Evolutionary conservation across 2,329 filamentous ascomycete species (phyloP), one percentile per base, ranked within the genome.

Genomic region (Lachnellula occidentalis): DNA sequence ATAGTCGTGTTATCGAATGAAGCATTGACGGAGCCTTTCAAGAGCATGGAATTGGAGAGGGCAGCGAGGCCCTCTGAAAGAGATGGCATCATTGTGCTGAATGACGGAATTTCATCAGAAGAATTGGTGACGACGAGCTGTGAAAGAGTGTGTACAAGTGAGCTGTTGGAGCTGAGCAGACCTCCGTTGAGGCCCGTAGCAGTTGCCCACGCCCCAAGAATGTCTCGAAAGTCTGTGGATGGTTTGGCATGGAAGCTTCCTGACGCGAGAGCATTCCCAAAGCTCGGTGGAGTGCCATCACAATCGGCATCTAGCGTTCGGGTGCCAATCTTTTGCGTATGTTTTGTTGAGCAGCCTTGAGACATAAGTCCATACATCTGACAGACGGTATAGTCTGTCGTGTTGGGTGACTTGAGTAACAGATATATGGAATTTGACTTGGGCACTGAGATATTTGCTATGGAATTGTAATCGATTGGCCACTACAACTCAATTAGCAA

Each of bases 341-440:
- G 53, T 21, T 43, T 51, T 19, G 53, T 55, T 15, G 42, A 47
- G 22, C 53, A 55, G 36, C 48, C 36, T 22, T 17, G 22, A 43
- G 53, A 55, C 21, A 55, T 48, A 15, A 21, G 9, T 43, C 53
- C 53, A 17, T 36, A 37, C 36, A 55, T 55, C 34, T 55, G 53
- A 39, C 53, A 55, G 36, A 55, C 41, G 34, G 53, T 55, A 34
- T 55, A 55, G 24, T 55, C 53, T 36, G 48, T 55, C 15, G 48
- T 55, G 37, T 55, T 55, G 15, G 53, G 53, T 9, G 53, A 55
- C 31, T 55, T 55, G 1, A 55, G 15, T 19, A 55, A 34, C n/a
- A 55, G 21, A 19, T 55, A 55, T 22, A 55, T 51, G 34, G 53
- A 55, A 47, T 55, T 48, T 2, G 48, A 51, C n/a, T 51, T 47